Conservation (phyloP, 257 asterid species). For the Solanum sitiens region DNA sequence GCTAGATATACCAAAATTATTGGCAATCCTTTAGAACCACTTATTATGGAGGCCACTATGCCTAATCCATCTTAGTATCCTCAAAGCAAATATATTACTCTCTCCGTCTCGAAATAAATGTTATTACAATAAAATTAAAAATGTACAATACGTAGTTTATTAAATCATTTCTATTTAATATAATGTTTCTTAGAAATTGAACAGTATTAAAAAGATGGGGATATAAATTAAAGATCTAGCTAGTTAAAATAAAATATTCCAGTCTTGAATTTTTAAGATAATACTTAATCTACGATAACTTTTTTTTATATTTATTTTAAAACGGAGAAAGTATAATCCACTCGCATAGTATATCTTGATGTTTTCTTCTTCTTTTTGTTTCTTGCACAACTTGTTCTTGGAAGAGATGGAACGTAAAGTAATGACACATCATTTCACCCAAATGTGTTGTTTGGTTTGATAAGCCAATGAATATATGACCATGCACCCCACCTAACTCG, state of each 20-base stretch:
- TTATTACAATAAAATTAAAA: too few relatives aligned
- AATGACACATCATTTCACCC: neutral
- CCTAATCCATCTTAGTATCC: neutral
- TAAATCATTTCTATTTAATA: too few relatives aligned
- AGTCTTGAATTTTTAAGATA: too few relatives aligned
- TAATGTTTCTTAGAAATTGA: too few relatives aligned
- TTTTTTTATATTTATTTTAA: too few relatives aligned
- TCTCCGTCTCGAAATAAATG: neutral
- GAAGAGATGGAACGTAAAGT: neutral
- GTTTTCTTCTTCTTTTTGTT: neutral
- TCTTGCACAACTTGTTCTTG: neutral
- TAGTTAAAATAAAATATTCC: too few relatives aligned
- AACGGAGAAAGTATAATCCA: too few relatives aligned
- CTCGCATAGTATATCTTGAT: neutral
- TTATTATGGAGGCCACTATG: neutral
- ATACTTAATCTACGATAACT: accelerated
- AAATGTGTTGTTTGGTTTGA: neutral
- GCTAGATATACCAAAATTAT: neutral
- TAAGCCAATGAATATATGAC: neutral
- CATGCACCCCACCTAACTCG: neutral
- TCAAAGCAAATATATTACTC: neutral
- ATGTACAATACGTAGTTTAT: too few relatives aligned
- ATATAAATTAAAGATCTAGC: too few relatives aligned
- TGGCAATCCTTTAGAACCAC: neutral
- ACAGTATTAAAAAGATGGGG: neutral